A percentile compares a stretch with the other conserved stretches of the same genome.
Conservation (phyloP, 805 yeast genomes). For the Grigorovia yakushimaensis region DNA sequence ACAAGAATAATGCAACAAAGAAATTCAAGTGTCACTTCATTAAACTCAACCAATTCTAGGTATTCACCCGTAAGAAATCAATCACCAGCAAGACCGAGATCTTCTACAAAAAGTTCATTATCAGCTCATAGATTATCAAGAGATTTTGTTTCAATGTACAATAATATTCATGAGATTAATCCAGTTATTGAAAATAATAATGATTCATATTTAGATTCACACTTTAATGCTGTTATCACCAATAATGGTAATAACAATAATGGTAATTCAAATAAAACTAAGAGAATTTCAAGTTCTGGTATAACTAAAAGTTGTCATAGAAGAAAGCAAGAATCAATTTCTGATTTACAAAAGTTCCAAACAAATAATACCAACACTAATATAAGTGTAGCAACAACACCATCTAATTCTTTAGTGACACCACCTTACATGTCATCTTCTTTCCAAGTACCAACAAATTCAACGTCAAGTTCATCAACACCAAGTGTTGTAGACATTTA, state of each 20-base stretch:
- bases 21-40: conserved; percentile 16
- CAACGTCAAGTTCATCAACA: conserved; percentile 6
- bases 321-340: conserved; percentile 26
- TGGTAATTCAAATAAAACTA: not conserved
- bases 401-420: conserved; percentile 5
- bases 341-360: conserved; percentile 13
- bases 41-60: conserved; percentile 18
- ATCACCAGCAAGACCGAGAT: conserved; percentile 25
- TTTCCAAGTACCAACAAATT: conserved; percentile 2
- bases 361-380: not conserved
- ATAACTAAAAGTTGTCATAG: conserved; percentile 13
- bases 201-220: conserved; percentile 20
- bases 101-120: conserved; percentile 18
- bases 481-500: conserved; percentile 5
- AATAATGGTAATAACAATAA: not conserved
- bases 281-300: conserved; percentile 2
- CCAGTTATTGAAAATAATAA: conserved; percentile 4
- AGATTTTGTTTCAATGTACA: conserved; percentile 17
- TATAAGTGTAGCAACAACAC: conserved; percentile 6
- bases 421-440: conserved; percentile 7
- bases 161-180: conserved; percentile 10
- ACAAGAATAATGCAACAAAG: conserved; percentile 8
- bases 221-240: conserved; percentile 1
- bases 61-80: conserved; percentile 24
- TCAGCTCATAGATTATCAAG: conserved; percentile 20